Percentiles rank a stretch among this genome's conserved stretches.
Conservation (phyloP, 176 grass and related monocot species). For the Oryza nivara region DNA sequence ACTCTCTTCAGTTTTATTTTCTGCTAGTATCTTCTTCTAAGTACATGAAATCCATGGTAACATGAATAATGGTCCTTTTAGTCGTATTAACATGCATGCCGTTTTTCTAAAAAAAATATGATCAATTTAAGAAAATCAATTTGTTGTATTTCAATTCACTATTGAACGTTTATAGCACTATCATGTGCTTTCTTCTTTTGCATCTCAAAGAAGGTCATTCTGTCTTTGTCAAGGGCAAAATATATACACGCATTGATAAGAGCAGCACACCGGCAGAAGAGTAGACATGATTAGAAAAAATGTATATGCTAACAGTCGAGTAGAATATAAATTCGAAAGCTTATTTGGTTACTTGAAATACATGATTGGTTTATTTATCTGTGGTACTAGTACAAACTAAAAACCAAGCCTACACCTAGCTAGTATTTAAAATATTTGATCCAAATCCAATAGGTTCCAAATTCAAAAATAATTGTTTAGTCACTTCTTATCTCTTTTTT, state of each 20-base stretch:
- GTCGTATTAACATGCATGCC: neutral
- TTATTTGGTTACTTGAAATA: slow-evolving; percentile 30
- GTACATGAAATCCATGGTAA: neutral
- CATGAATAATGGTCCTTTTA: neutral
- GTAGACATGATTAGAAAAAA: neutral
- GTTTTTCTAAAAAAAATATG: neutral
- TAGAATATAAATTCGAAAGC: slow-evolving; percentile 38
- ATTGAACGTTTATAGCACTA: neutral
- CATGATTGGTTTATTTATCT: neutral
- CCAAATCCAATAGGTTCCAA: neutral
- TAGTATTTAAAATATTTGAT: neutral
- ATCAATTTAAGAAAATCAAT: neutral
- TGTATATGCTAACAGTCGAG: neutral
- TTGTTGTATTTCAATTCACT: neutral
- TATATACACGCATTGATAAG: slow-evolving; percentile 21
- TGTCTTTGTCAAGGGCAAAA: slow-evolving; percentile 19
- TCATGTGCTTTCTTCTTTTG: neutral
- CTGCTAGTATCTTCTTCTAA: neutral
- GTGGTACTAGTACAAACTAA: neutral
- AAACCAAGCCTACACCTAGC: neutral
- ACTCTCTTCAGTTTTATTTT: neutral
- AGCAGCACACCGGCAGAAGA: slow-evolving; percentile 43
- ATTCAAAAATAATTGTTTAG: neutral
- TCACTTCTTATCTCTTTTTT: neutral
- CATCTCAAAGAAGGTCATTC: slow-evolving; percentile 4